These are phyloP conservation scores for Ophiobolus disseminans DNA, from an alignment of 2,329 filamentous ascomycete genomes.

Conservation along the genomic window DNA sequence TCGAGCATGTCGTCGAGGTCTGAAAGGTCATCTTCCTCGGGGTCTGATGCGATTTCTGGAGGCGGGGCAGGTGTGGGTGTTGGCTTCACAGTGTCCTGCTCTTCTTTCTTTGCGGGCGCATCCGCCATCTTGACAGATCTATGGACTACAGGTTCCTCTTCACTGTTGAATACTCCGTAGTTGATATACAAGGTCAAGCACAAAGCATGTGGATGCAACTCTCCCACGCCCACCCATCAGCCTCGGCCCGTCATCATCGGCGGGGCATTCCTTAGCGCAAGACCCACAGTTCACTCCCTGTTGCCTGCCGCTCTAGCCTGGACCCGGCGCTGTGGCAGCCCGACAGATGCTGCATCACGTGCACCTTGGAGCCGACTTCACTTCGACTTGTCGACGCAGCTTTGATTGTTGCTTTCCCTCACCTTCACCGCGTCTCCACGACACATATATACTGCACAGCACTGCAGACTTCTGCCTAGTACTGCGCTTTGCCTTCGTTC, in stretches of 20 bases:
- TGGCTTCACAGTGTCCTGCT: constrained; percentile 15
- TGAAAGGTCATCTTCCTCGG: constrained; percentile 90
- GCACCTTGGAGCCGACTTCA: constrained; percentile 23
- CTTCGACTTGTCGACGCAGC: constrained; percentile 8
- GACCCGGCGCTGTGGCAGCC: constrained; percentile 12
- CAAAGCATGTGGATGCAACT: neutral
- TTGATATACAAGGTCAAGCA: neutral
- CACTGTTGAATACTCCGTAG: neutral
- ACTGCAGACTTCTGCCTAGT: neutral
- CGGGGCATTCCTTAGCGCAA: constrained; percentile 30
- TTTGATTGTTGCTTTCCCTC: constrained; percentile 12
- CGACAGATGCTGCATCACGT: constrained; percentile 32
- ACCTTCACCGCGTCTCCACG: constrained; percentile 18
- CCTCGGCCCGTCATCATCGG: constrained; percentile 33
- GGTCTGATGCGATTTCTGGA: constrained; percentile 70
- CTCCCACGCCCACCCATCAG: constrained; percentile 21
- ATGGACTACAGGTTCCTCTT: neutral
- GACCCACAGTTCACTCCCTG: constrained; percentile 10
- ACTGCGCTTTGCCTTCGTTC: constrained; percentile 2
- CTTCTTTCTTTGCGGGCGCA: constrained; percentile 24
- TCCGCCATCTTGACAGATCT: constrained; percentile 29
- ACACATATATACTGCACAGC: constrained; percentile 9
- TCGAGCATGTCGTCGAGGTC: constrained; percentile 96
- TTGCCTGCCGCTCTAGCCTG: constrained; percentile 20
- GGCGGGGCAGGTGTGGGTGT: constrained; percentile 24